Percentiles rank a stretch among this genome's conserved stretches.
Conservation (phyloP, 768 basidiomycete species). For the Termitomyces sp. region DNA sequence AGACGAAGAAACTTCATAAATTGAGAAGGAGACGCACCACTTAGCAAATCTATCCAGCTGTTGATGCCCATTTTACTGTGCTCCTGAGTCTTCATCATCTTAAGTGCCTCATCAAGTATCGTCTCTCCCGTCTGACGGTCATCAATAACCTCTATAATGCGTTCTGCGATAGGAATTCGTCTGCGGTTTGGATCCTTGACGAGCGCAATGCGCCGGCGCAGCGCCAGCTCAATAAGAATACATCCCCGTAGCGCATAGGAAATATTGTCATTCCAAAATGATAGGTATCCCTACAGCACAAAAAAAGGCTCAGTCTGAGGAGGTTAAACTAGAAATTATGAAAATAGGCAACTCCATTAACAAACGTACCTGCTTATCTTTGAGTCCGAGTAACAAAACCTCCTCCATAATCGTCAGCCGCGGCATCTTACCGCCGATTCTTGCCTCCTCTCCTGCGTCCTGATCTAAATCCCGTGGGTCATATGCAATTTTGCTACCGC, state of each 20-base stretch:
- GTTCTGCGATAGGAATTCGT: constrained; percentile 70
- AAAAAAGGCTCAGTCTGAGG: neutral
- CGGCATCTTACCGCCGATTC: constrained; percentile 69
- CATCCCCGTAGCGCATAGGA: constrained; percentile 98
- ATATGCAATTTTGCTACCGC: constrained; percentile 84
- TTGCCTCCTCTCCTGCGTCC: constrained; percentile 56
- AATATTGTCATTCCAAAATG: constrained; percentile 99
- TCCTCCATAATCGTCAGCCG: constrained; percentile 95
- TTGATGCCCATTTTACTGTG: constrained; percentile 75
- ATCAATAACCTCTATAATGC: constrained; percentile 87
- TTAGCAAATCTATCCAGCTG: constrained; percentile 92
- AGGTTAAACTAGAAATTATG: neutral
- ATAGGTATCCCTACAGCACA: constrained; percentile 68
- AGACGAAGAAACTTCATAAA: neutral
- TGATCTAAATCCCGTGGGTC: constrained; percentile 86
- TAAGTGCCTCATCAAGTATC: constrained; percentile 90
- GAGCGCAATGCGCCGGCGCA: constrained; percentile 90
- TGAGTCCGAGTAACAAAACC: constrained; percentile 86
- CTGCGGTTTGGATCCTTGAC: constrained; percentile 77
- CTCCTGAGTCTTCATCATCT: constrained; percentile 88
- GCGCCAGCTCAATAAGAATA: constrained; percentile 93
- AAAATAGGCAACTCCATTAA: neutral
- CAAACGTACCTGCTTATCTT: constrained; percentile 84
- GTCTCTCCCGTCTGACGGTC: constrained; percentile 94
- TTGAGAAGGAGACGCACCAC: constrained; percentile 50